Evolutionary conservation across 1,139 yeast species (phyloP).

Genomic region (Lodderomyces orthopsilosis): DNA sequence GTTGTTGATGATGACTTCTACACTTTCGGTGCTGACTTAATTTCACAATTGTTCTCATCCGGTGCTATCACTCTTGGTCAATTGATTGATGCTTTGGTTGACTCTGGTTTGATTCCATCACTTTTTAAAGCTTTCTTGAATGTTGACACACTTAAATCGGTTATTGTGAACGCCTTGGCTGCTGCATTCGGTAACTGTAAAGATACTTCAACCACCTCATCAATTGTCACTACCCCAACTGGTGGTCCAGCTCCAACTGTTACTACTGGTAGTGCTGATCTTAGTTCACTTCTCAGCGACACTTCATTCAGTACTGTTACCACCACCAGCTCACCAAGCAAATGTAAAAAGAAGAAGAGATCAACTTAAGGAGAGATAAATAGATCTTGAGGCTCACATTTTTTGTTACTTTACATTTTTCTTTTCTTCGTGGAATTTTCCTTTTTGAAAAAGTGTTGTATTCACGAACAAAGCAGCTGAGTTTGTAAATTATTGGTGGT

Average conservation of each 20-base stretch:
- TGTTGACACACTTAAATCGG: constrained; percentile 38
- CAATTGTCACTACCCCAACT: constrained; percentile 18
- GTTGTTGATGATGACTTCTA: constrained; percentile 41
- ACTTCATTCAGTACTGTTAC: constrained; percentile 17
- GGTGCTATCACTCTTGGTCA: constrained; percentile 30
- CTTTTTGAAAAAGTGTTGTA: not conserved
- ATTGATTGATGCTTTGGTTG: constrained; percentile 29
- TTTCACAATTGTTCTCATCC: constrained; percentile 28
- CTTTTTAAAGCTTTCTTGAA: constrained; percentile 41
- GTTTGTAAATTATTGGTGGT: not conserved
- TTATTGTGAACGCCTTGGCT: constrained; percentile 44
- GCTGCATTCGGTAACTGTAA: constrained; percentile 45
- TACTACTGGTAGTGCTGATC: constrained; percentile 7
- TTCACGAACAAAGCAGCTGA: not conserved
- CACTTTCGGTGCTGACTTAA: constrained; percentile 40
- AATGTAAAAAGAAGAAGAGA: constrained; percentile 14
- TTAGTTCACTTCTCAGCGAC: constrained; percentile 19
- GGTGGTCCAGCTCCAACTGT: constrained; percentile 15
- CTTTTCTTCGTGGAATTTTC: not conserved
- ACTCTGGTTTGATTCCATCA: constrained; percentile 41
- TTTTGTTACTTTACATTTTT: not conserved
- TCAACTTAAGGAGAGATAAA: constrained; percentile 1
- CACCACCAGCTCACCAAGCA: constrained; percentile 14
- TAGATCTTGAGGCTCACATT: not conserved
- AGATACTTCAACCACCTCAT: constrained; percentile 25